Percentiles rank a stretch among this genome's conserved stretches.
Conservation (phyloP, 2,329 filamentous ascomycete genomes). For the Alternaria sp. region DNA sequence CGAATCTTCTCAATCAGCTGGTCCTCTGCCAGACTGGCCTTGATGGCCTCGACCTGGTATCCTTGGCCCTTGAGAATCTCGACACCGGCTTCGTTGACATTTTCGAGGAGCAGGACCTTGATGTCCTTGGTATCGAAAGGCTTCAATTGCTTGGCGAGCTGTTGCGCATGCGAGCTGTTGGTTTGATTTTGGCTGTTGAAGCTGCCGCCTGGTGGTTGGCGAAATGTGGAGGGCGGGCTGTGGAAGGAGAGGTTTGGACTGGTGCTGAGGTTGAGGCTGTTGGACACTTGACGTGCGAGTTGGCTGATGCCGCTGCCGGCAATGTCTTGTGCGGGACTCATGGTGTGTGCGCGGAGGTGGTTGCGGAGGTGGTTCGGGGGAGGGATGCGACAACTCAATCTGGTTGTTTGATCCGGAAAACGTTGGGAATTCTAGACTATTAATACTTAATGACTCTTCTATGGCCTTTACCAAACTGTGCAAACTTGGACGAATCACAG, state of each 20-base stretch:
- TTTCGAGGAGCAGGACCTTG: slow-evolving; percentile 94
- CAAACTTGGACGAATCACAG: slow-evolving; percentile 9
- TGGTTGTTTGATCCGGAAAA: slow-evolving; percentile 23
- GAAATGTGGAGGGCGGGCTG: slow-evolving; percentile 71
- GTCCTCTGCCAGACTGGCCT: slow-evolving; percentile 88
- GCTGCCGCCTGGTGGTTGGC: slow-evolving; percentile 41
- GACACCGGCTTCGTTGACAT: slow-evolving; percentile 89
- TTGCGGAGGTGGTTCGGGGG: slow-evolving; percentile 29
- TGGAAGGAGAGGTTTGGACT: slow-evolving; percentile 80
- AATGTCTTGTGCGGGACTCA: slow-evolving; percentile 51
- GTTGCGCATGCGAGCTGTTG: slow-evolving; percentile 43
- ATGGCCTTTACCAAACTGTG: neutral
- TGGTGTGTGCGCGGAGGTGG: slow-evolving; percentile 34
- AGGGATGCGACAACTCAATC: slow-evolving; percentile 30
- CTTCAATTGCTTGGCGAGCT: slow-evolving; percentile 77
- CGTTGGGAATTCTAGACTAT: slow-evolving; percentile 9
- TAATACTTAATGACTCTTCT: slow-evolving; percentile 4
- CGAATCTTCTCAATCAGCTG: slow-evolving; percentile 98
- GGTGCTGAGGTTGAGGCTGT: slow-evolving; percentile 73
- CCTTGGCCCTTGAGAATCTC: slow-evolving; percentile 85
- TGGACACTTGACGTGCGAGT: slow-evolving; percentile 59
- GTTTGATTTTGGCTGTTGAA: slow-evolving; percentile 34
- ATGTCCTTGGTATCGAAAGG: slow-evolving; percentile 96
- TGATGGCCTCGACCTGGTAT: slow-evolving; percentile 93
- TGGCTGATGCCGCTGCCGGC: slow-evolving; percentile 36